Evolutionary conservation across 1,284 basidiomycete species (phyloP).

Genomic region (Trametes versicolor): DNA sequence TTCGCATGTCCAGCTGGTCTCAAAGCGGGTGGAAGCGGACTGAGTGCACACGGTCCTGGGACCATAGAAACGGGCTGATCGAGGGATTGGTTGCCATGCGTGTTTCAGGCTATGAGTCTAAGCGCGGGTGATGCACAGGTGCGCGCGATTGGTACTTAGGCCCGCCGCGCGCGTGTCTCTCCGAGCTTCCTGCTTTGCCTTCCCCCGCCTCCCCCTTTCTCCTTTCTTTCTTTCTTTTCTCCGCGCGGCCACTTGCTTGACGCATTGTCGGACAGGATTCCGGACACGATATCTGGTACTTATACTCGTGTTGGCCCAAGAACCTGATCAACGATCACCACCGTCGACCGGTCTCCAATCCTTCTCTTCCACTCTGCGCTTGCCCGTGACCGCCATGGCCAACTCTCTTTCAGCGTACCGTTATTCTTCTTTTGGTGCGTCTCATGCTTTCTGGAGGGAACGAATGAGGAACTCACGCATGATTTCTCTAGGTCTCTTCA

Average conservation of each 20-base stretch:
- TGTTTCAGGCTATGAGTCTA: conserved; percentile 29
- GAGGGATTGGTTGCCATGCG: conserved; percentile 10
- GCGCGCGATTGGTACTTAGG: conserved; percentile 6
- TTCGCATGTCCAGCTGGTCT: too few species aligned
- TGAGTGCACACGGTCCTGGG: conserved; percentile 4
- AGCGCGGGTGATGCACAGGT: conserved; percentile 30
- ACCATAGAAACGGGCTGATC: conserved; percentile 33
- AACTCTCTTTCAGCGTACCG: conserved; percentile 42
- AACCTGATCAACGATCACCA: conserved; percentile 28
- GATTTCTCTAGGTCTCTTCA: conserved; percentile 59
- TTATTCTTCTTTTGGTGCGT: conserved; percentile 45
- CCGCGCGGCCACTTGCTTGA: conserved; percentile 38
- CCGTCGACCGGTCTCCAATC: conserved; percentile 46
- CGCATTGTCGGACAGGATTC: conserved; percentile 46
- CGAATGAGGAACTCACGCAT: conserved; percentile 2
- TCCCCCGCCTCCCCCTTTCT: conserved; percentile 24
- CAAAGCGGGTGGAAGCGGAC: not conserved
- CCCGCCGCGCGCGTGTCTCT: conserved; percentile 1
- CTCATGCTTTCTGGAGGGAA: not conserved
- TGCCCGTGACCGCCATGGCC: conserved; percentile 40
- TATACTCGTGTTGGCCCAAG: conserved; percentile 40
- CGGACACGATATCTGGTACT: conserved; percentile 47
- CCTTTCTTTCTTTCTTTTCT: conserved; percentile 30
- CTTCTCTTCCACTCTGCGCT: conserved; percentile 29
- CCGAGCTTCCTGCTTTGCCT: conserved; percentile 34